phyloP scores from a whole-genome alignment of 306 rosid genomes.

The Benincasa hispida region DNA sequence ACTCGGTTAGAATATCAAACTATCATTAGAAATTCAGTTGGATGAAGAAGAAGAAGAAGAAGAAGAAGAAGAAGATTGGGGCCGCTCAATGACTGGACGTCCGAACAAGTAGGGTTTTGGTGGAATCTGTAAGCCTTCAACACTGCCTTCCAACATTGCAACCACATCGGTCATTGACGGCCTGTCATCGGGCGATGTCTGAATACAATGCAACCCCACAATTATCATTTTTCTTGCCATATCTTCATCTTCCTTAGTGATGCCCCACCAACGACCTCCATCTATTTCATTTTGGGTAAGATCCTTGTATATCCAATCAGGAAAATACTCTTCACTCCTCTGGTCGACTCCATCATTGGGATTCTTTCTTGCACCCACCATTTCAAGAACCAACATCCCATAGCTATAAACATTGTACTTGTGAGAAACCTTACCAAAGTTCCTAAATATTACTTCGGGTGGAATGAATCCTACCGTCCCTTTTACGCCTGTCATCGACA shows the following conservation, averaged over 20 bases:
- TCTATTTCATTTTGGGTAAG: background rate
- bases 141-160: background rate
- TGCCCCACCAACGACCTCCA: background rate
- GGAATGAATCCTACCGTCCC: slow-evolving; percentile 2
- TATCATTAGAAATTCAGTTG: too few species aligned
- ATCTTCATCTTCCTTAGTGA: background rate
- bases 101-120: background rate
- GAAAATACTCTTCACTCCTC: background rate
- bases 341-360: background rate
- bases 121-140: background rate
- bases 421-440: background rate
- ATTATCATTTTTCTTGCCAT: background rate
- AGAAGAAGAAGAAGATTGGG: background rate
- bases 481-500: background rate
- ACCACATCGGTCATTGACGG: background rate
- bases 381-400: slow-evolving; percentile 6
- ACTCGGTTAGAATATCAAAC: too few species aligned
- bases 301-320: background rate
- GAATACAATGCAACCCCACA: background rate
- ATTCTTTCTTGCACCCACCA: slow-evolving; percentile 7
- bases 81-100: background rate
- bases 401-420: slow-evolving; percentile 6
- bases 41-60: too few species aligned
- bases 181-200: background rate
- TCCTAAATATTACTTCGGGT: background rate